Conservation (phyloP, 2,329 filamentous ascomycete species). For the Curvularia hawaiiensis region DNA sequence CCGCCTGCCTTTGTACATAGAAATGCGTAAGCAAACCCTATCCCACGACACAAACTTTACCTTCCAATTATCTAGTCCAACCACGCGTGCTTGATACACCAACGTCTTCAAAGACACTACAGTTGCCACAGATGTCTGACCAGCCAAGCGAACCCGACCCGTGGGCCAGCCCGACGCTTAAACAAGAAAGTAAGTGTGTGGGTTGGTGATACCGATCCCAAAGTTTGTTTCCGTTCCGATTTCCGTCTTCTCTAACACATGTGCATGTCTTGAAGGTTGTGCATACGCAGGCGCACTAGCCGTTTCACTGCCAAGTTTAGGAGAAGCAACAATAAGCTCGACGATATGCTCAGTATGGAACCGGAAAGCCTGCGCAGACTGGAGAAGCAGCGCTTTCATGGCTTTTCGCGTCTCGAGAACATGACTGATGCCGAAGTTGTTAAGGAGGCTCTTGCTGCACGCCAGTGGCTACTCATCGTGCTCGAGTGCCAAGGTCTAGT, state of each 20-base stretch:
- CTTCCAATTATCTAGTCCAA: background rate
- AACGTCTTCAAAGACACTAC: background rate
- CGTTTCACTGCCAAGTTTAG: conserved; percentile 12
- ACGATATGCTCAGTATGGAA: background rate
- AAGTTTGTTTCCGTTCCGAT: background rate
- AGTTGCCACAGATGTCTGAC: conserved; percentile 2
- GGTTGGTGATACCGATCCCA: background rate
- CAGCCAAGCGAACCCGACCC: background rate
- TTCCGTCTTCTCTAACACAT: background rate
- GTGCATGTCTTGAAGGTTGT: conserved; percentile 7
- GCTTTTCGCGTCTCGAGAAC: background rate
- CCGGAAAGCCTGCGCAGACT: conserved; percentile 3
- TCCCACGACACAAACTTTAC: background rate
- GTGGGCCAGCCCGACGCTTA: background rate
- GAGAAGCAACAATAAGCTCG: background rate
- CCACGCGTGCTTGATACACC: background rate
- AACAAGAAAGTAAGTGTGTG: conserved; percentile 9
- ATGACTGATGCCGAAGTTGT: conserved; percentile 6
- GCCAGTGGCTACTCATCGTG: conserved; percentile 18
- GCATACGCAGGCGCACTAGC: conserved; percentile 5
- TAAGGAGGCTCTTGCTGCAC: conserved; percentile 10
- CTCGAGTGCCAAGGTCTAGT: conserved; percentile 12
- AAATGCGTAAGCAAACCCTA: background rate
- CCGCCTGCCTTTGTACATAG: conserved; percentile 9
- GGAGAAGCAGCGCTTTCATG: background rate